A percentile compares a stretch with the other conserved stretches of the same genome.
These are phyloP conservation scores for Fusarium secorum DNA, from an alignment of 2,329 filamentous ascomycete species.

Conservation along the genomic window DNA sequence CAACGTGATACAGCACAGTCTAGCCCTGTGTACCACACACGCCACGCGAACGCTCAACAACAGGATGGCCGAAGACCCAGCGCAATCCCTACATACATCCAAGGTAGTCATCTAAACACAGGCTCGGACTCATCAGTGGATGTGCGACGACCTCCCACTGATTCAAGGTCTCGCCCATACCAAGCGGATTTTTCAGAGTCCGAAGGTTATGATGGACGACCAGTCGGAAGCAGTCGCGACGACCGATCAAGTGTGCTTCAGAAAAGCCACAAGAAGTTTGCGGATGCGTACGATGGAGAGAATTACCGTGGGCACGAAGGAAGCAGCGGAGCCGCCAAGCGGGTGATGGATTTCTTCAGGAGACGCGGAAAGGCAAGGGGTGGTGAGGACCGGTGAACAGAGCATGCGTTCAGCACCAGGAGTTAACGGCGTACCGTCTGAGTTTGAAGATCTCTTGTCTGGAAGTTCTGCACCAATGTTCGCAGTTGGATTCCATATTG, in stretches of 20 bases:
- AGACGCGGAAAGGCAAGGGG: constrained; percentile 80
- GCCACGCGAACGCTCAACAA: constrained; percentile 52
- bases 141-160: constrained; percentile 52
- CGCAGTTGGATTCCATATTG: constrained; percentile 41
- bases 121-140: constrained; percentile 65
- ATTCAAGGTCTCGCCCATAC: constrained; percentile 53
- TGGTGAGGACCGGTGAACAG: constrained; percentile 60
- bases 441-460: constrained; percentile 37
- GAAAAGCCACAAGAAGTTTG: constrained; percentile 88
- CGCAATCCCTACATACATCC: constrained; percentile 58
- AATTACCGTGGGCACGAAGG: constrained; percentile 74
- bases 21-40: constrained; percentile 52
- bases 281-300: constrained; percentile 85
- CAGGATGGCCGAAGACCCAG: constrained; percentile 52
- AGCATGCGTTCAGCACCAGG: constrained; percentile 29
- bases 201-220: constrained; percentile 53
- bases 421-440: constrained; percentile 37
- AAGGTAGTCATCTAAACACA: constrained; percentile 56
- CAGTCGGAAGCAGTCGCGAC: constrained; percentile 49
- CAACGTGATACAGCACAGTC: constrained; percentile 46
- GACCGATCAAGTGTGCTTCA: constrained; percentile 70
- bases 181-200: constrained; percentile 53
- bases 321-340: constrained; percentile 84
- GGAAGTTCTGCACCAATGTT: constrained; percentile 36
- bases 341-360: constrained; percentile 98